Conservation (phyloP, 83 land plant genomes). For the Thuja plicata region DNA sequence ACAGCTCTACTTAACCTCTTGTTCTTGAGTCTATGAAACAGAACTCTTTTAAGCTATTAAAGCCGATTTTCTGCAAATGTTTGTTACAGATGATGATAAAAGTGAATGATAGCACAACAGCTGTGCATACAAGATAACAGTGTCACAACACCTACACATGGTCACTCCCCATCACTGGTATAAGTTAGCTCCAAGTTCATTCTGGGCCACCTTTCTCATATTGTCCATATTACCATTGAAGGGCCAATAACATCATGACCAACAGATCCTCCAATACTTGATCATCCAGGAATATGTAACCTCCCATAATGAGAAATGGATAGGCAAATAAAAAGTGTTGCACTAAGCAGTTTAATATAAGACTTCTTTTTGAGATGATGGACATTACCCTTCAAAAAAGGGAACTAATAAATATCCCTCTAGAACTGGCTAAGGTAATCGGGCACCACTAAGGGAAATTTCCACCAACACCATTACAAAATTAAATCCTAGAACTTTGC, state of each 20-base stretch:
- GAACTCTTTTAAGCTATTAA: background rate
- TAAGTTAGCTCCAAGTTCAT: background rate
- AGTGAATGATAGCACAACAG: background rate
- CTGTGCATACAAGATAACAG: no score
- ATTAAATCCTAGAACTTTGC: background rate
- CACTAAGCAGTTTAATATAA: background rate
- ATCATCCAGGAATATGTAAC: background rate
- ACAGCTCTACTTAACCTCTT: background rate
- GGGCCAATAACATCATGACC: background rate
- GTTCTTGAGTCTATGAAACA: background rate
- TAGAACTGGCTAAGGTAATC: background rate
- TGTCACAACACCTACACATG: background rate
- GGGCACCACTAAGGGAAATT: background rate
- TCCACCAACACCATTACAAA: background rate
- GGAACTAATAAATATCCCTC: background rate
- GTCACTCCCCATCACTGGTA: background rate
- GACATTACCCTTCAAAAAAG: background rate
- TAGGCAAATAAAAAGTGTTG: background rate
- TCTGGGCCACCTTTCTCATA: background rate
- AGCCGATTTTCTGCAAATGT: background rate
- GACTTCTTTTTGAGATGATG: background rate
- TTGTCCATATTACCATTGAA: background rate
- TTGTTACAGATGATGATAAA: background rate
- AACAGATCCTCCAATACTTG: background rate
- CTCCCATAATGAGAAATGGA: background rate